phyloP scores from a whole-genome alignment of 805 yeast genomes.

The Lipomyces yamadae region DNA sequence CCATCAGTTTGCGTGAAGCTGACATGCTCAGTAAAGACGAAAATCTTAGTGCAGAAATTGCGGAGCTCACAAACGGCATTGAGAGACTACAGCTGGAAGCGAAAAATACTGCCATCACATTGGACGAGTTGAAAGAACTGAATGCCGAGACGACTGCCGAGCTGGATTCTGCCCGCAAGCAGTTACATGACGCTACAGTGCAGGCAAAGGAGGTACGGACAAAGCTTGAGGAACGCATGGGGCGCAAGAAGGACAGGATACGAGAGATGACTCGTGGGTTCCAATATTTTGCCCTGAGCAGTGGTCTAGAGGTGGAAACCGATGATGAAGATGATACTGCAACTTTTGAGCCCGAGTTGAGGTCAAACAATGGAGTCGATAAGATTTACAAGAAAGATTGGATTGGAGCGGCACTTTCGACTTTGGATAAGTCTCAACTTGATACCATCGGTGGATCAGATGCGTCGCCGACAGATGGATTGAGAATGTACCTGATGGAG shows the following conservation, averaged over 20 bases:
- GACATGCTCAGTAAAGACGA: constrained; percentile 8
- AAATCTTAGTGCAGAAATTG: constrained; percentile 10
- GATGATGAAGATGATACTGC: constrained; percentile 15
- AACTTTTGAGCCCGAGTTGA: neutral
- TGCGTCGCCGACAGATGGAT: neutral
- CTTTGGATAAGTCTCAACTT: constrained; percentile 2
- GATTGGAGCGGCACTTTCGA: constrained; percentile 19
- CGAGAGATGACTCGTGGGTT: constrained; percentile 31
- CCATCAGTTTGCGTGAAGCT: constrained; percentile 18
- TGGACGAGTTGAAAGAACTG: constrained; percentile 33
- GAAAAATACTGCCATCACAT: constrained; percentile 26
- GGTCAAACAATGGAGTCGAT: neutral
- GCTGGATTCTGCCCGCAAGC: constrained; percentile 31
- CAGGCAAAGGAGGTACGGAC: constrained; percentile 15
- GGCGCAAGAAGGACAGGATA: constrained; percentile 32
- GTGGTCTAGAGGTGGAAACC: constrained; percentile 3
- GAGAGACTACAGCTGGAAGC: constrained; percentile 33
- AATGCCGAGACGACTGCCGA: constrained; percentile 36
- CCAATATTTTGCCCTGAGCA: constrained; percentile 21
- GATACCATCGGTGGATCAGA: neutral
- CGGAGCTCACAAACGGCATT: constrained; percentile 20
- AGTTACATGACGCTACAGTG: constrained; percentile 24
- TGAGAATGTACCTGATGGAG: constrained; percentile 24
- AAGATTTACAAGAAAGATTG: constrained; percentile 14
- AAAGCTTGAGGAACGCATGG: constrained; percentile 22